These are phyloP conservation scores for Rhododendron kiyosumense DNA, from an alignment of 148 eudicot genomes.

Conservation along the genomic window DNA sequence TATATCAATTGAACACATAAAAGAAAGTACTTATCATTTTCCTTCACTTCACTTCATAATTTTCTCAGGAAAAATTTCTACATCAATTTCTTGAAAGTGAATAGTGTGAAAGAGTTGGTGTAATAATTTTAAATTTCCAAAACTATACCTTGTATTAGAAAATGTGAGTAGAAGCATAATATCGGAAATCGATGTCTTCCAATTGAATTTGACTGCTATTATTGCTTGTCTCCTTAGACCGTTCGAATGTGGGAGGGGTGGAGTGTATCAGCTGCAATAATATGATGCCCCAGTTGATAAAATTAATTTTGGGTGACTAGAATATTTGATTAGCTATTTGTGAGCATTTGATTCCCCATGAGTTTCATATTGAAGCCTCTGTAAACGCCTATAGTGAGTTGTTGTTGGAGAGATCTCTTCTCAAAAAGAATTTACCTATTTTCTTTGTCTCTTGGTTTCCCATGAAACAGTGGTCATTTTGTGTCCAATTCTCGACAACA, in stretches of 20 bases:
- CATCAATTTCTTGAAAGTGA: neutral
- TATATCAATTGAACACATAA: too few species aligned
- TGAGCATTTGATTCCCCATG: neutral
- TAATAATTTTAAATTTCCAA: neutral
- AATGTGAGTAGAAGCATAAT: neutral
- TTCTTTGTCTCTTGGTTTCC: neutral
- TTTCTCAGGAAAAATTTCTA: neutral
- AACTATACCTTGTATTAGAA: neutral
- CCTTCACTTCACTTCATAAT: neutral
- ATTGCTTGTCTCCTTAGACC: neutral
- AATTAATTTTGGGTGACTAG: neutral
- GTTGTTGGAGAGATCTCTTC: neutral
- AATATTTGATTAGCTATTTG: neutral
- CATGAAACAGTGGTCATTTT: neutral
- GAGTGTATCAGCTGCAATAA: neutral
- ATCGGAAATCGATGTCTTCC: neutral
- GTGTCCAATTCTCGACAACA: neutral
- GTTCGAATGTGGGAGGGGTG: neutral
- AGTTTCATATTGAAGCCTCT: neutral
- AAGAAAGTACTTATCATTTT: neutral
- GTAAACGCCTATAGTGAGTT: neutral
- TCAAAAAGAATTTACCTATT: neutral
- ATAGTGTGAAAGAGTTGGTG: neutral
- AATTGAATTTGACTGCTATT: neutral
- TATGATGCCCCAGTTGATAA: neutral